Percentiles rank a stretch among this genome's conserved stretches.
Evolutionary conservation across 306 rosid genomes (phyloP).

Genomic region (Dryas drummondii): DNA sequence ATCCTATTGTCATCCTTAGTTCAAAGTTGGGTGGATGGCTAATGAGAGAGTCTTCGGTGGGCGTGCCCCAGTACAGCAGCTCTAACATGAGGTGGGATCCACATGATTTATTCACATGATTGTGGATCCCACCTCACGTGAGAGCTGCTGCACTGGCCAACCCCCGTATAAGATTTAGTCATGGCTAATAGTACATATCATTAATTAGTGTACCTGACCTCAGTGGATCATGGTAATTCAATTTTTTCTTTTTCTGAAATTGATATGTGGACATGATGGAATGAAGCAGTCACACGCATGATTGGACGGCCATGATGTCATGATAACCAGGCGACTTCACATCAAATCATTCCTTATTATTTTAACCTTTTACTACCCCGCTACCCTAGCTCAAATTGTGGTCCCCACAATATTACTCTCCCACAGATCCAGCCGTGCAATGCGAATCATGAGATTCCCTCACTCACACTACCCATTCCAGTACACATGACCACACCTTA

Average conservation of each 20-base stretch:
- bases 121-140: too few relatives aligned
- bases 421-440: constrained; percentile 69
- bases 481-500: constrained; percentile 50
- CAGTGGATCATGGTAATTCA: too few relatives aligned
- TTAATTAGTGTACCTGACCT: too few relatives aligned
- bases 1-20: too few relatives aligned
- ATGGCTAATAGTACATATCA: too few relatives aligned
- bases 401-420: constrained; percentile 48
- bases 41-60: too few relatives aligned
- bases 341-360: constrained; percentile 43
- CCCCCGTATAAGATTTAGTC: too few relatives aligned
- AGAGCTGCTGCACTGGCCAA: too few relatives aligned
- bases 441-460: constrained; percentile 68
- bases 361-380: constrained; percentile 7
- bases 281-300: constrained; percentile 50
- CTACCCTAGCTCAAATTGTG: constrained; percentile 14
- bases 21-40: too few relatives aligned
- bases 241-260: neutral
- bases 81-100: too few relatives aligned
- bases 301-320: constrained; percentile 85
- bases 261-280: constrained; percentile 25
- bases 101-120: too few relatives aligned
- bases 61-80: too few relatives aligned
- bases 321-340: constrained; percentile 44
- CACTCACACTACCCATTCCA: constrained; percentile 39